phyloP scores from a whole-genome alignment of 305 asterid species.

The Fraxinus xanthoxyloides region DNA sequence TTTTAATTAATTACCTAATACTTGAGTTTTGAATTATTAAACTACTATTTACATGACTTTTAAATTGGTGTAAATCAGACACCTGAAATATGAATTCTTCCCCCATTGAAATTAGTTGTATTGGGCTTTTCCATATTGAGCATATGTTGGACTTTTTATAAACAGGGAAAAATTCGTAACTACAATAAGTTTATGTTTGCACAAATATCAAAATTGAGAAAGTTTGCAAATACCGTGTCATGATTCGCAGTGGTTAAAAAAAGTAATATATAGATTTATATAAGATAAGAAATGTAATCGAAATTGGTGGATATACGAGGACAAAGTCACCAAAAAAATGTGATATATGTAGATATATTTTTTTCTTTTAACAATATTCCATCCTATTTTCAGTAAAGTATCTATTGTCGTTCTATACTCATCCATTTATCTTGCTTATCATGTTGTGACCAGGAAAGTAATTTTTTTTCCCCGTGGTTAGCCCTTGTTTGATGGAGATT shows the following conservation, averaged over 20 bases:
- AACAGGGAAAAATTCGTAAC: background rate
- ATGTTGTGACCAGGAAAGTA: background rate
- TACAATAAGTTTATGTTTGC: background rate
- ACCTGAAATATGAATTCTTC: too few species aligned
- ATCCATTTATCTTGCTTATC: background rate
- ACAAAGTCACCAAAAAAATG: background rate
- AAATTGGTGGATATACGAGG: background rate
- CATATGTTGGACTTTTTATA: background rate
- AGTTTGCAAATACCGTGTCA: background rate
- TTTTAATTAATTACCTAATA: too few species aligned
- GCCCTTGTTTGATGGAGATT: too few species aligned
- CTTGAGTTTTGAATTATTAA: too few species aligned
- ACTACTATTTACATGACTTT: too few species aligned
- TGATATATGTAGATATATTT: background rate
- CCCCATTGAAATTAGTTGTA: background rate
- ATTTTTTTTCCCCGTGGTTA: too few species aligned
- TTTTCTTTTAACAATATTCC: background rate
- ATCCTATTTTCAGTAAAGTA: background rate
- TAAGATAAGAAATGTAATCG: background rate
- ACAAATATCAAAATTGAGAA: background rate
- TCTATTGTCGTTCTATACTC: background rate
- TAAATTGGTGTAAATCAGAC: too few species aligned
- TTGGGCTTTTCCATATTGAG: background rate
- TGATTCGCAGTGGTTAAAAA: background rate
- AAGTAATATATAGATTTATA: too few species aligned